phyloP scores from a whole-genome alignment of 257 asterid species.

The Leonotis leonurus region DNA sequence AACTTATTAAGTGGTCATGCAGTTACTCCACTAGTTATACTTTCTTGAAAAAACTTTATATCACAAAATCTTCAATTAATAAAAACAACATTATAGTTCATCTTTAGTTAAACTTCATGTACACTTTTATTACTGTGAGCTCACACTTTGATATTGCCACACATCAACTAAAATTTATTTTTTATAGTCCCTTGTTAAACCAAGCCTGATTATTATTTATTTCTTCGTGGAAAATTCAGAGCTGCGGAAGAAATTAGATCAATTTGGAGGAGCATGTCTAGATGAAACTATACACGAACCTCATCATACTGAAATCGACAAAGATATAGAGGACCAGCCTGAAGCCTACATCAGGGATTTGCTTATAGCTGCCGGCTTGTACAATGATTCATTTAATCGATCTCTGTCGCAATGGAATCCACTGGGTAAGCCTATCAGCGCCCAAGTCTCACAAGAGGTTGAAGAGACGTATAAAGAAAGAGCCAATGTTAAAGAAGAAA shows the following conservation, averaged over 20 bases:
- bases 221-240: conserved; percentile 35
- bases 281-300: conserved; percentile 45
- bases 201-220: not conserved
- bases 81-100: not conserved
- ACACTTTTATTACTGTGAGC: not conserved
- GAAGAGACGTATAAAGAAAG: conserved; percentile 47
- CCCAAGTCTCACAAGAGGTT: conserved; percentile 66
- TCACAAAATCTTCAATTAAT: not conserved
- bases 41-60: not conserved
- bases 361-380: conserved; percentile 76
- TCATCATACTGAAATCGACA: conserved; percentile 43
- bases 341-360: conserved; percentile 81
- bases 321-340: conserved; percentile 51
- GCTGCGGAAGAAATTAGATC: conserved; percentile 67
- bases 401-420: conserved; percentile 77
- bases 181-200: not conserved
- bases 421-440: conserved; percentile 68
- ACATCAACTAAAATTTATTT: not conserved
- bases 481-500: conserved; percentile 34
- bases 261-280: conserved; percentile 44
- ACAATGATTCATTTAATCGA: conserved; percentile 49
- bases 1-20: not conserved
- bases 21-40: not conserved
- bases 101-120: not conserved
- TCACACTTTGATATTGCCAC: too few species aligned